Percentiles rank a stretch among this genome's conserved stretches.
phyloP scores from a whole-genome alignment of 2,329 filamentous ascomycete species.

The Fusarium sp. region DNA sequence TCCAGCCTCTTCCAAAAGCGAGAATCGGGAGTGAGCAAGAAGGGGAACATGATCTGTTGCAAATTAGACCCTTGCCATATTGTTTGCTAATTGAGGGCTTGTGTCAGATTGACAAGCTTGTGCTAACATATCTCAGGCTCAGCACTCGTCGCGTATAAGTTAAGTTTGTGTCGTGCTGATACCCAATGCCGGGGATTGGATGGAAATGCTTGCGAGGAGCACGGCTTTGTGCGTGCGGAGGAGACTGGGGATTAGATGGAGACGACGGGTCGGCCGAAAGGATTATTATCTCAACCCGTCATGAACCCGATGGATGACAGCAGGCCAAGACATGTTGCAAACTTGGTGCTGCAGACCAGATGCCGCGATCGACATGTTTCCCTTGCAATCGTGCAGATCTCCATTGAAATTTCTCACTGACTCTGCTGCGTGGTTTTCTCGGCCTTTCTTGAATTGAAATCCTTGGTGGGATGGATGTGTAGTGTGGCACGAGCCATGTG shows the following conservation, averaged over 20 bases:
- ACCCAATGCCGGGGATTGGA: slow-evolving; percentile 37
- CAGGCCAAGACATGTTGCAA: slow-evolving; percentile 14
- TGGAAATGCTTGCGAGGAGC: slow-evolving; percentile 38
- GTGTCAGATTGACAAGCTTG: not conserved
- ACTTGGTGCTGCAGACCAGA: slow-evolving; percentile 17
- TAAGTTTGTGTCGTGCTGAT: slow-evolving; percentile 9
- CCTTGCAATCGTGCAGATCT: slow-evolving; percentile 17
- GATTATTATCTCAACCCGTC: slow-evolving; percentile 30
- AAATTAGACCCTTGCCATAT: slow-evolving; percentile 14
- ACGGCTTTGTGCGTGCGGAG: slow-evolving; percentile 30
- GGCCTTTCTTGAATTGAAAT: slow-evolving; percentile 31
- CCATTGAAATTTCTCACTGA: not conserved
- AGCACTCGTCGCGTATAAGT: not conserved
- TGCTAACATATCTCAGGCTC: slow-evolving; percentile 13
- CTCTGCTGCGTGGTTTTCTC: slow-evolving; percentile 2
- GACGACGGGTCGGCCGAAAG: slow-evolving; percentile 39
- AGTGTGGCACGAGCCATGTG: slow-evolving; percentile 40
- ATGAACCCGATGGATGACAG: slow-evolving; percentile 29
- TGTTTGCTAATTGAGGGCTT: slow-evolving; percentile 17
- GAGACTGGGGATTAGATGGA: slow-evolving; percentile 39
- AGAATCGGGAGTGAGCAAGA: not conserved
- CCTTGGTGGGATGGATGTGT: slow-evolving; percentile 17
- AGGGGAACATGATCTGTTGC: not conserved
- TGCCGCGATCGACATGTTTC: slow-evolving; percentile 20
- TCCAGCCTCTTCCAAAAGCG: not conserved